Conservation (phyloP, 2,329 filamentous ascomycete genomes). For the Cordyceps cateniannulata region DNA sequence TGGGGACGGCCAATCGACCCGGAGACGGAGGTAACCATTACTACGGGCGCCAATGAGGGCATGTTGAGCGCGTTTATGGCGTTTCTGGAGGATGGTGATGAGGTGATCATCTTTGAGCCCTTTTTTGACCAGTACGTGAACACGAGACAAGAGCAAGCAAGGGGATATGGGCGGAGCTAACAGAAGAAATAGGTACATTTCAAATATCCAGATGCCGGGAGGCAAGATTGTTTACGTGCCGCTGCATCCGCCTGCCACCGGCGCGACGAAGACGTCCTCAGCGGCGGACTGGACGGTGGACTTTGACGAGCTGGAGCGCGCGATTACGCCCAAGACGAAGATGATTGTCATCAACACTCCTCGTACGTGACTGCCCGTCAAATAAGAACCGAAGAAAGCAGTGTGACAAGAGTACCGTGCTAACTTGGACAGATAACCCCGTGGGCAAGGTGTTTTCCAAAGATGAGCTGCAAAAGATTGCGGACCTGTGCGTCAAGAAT, state of each 20-base stretch:
- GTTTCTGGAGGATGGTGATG: constrained; percentile 89
- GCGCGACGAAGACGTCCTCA: constrained; percentile 71
- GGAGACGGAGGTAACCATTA: constrained; percentile 90
- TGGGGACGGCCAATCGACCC: constrained; percentile 79
- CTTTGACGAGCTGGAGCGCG: constrained; percentile 71
- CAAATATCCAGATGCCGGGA: constrained; percentile 97
- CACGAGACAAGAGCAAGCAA: neutral
- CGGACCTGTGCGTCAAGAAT: constrained; percentile 82
- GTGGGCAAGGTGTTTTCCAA: constrained; percentile 91
- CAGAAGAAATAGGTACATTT: constrained; percentile 60
- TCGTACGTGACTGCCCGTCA: constrained; percentile 27
- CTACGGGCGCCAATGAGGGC: constrained; percentile 81
- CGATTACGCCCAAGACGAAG: constrained; percentile 80
- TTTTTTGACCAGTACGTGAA: constrained; percentile 84
- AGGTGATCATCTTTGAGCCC: constrained; percentile 96
- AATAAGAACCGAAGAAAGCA: too few species aligned
- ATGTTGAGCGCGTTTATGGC: constrained; percentile 98
- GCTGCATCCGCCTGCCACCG: constrained; percentile 80
- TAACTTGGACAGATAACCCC: constrained; percentile 63
- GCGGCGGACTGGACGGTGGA: constrained; percentile 85
- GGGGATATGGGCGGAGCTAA: neutral
- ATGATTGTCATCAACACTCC: constrained; percentile 91
- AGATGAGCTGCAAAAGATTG: constrained; percentile 77
- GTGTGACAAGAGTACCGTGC: constrained; percentile 13
- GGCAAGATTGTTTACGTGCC: constrained; percentile 93